Evolutionary conservation across 164 flowering plant genomes (phyloP), one percentile per base, ranked within the genome.

Genomic region (Dillenia suffruticosa): DNA sequence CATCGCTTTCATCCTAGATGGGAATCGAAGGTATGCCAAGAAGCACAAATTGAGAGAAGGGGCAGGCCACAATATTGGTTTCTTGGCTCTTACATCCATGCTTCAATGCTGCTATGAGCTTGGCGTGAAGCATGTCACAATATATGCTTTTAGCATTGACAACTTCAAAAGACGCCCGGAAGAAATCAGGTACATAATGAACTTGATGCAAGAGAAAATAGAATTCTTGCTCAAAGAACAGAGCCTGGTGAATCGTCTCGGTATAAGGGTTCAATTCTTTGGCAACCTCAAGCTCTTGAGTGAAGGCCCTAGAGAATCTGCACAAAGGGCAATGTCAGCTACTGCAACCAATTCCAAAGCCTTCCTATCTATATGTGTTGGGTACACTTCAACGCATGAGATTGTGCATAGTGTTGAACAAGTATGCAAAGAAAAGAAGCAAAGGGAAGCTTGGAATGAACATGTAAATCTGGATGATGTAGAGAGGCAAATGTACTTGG

Each of bases 1-100:
- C 64, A 64, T 85, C 59, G 87, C 90, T 11, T 85, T 85, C 62
- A 85, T 85, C 54, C 81, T 85, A 87, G 90, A 85, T 67, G 90
- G 85, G 15, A 85, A 85, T 58, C 70, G 90, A 57, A 79, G 90
- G 54, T 85, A 75, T 52, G 79, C 82, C 8, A 79, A 74, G 68
- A 76, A 72, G 58, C 47, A 26, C 15, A 73, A 75, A 12, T 50
- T 81, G 9, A 56, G 40, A 48, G 72, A 70, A 53, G 80, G 80
- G 17, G 69, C 44, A 13, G 87, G 85, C 47, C 82, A 85, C 58
- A 70, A 51, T 15, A 74, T 58, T 49, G 90, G 90, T 9, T 85
- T 47, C 46, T 56, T 57, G 6, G 61, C 87, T 57, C 78, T 85
- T n/a, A 57, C 63, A 49, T 56, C 59, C 17, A 62, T 77, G 48